phyloP scores from a whole-genome alignment of 192 early-diverging fungal genomes.

The Podila epicladia region DNA sequence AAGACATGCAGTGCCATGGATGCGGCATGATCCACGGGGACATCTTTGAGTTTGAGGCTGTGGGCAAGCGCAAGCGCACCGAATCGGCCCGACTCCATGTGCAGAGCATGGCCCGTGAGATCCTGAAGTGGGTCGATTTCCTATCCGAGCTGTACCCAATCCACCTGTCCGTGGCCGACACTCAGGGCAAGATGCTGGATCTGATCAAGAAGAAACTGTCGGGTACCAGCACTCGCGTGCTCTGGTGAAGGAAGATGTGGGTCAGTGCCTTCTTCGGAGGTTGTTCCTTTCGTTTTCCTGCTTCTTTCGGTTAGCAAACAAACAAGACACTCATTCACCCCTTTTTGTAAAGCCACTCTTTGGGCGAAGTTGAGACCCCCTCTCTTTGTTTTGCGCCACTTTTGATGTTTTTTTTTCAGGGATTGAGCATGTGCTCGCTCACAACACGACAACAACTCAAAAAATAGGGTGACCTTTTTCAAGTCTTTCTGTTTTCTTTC shows the following conservation, averaged over 20 bases:
- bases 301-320: no score
- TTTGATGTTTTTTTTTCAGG: neutral
- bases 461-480: neutral
- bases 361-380: neutral
- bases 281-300: no score
- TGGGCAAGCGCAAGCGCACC: neutral
- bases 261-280: no score
- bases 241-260: neutral
- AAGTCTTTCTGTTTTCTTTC: neutral
- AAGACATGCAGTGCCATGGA: neutral
- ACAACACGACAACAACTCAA: neutral
- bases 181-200: neutral
- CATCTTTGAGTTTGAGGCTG: neutral
- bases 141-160: neutral
- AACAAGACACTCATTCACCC: no score
- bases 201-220: neutral
- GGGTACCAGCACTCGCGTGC: neutral
- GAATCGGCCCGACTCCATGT: neutral
- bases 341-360: no score
- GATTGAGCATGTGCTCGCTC: constrained; percentile 2
- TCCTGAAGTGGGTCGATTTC: neutral
- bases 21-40: neutral
- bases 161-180: neutral
- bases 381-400: neutral
- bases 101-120: neutral